Evolutionary conservation across 2,329 filamentous ascomycete species (phyloP).

Genomic region (Sclerotiophoma versabilis): DNA sequence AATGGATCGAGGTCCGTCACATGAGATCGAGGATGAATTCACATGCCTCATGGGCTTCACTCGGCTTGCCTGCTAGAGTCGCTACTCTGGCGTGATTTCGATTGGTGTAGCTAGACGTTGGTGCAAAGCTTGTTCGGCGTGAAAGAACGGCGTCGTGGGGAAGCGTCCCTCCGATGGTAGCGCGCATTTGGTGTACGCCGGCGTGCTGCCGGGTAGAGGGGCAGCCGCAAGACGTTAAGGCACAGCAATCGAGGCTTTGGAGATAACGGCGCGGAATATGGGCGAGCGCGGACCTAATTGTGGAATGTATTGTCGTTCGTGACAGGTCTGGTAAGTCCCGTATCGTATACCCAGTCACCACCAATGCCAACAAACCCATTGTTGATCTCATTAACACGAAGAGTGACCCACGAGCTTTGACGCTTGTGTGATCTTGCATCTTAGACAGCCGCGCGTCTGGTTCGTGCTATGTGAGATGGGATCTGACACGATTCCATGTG

Average conservation of each 20-base stretch:
- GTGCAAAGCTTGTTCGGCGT: conserved; percentile 13
- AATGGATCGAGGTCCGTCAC: conserved; percentile 4
- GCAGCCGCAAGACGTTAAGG: conserved; percentile 5
- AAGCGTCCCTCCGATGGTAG: conserved; percentile 6
- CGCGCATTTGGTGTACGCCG: background rate
- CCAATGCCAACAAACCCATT: conserved; percentile 12
- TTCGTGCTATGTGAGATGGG: conserved; percentile 23
- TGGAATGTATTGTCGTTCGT: conserved; percentile 9
- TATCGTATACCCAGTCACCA: background rate
- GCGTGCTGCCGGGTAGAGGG: conserved; percentile 11
- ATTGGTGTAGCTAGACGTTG: conserved; percentile 9
- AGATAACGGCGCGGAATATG: conserved; percentile 11
- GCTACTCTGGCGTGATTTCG: conserved; percentile 3
- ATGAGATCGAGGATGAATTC: background rate
- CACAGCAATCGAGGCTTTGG: background rate
- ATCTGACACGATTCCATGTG: conserved; percentile 22
- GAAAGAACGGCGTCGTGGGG: conserved; percentile 9
- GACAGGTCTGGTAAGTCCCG: conserved; percentile 1
- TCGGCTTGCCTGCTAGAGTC: conserved; percentile 4
- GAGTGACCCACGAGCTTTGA: conserved; percentile 14
- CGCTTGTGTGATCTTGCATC: conserved; percentile 13
- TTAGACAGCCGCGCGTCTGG: conserved; percentile 32
- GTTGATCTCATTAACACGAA: conserved; percentile 7
- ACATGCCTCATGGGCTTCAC: conserved; percentile 3
- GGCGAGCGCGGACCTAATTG: conserved; percentile 10